Evolutionary conservation across 768 basidiomycete genomes (phyloP).

Genomic region (Galerina sulciceps): DNA sequence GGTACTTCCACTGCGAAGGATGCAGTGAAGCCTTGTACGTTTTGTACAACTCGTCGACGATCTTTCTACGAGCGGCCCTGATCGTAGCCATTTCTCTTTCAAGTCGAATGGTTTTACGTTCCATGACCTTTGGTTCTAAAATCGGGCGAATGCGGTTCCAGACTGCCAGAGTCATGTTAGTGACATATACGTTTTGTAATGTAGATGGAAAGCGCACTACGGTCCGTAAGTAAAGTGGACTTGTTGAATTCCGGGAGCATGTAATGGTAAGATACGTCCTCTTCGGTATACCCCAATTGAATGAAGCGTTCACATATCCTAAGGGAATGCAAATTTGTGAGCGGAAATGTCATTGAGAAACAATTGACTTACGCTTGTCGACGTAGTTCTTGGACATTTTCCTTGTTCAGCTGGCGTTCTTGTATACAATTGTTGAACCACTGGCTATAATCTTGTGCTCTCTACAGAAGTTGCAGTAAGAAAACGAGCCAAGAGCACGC

Average conservation of each 20-base stretch:
- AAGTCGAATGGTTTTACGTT: not conserved
- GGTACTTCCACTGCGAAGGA: constrained; percentile 27
- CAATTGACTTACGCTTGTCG: not conserved
- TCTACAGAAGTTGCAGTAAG: not conserved
- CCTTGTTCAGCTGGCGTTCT: not conserved
- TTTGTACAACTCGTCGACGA: constrained; percentile 17
- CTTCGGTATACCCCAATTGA: not conserved
- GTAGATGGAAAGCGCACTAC: not conserved
- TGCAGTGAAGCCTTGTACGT: constrained; percentile 21
- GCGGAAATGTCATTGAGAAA: not conserved
- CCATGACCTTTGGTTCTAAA: not conserved
- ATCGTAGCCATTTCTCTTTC: not conserved
- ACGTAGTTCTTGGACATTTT: not conserved
- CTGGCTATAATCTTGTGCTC: not conserved
- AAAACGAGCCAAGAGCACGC: not conserved
- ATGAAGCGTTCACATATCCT: constrained; percentile 10
- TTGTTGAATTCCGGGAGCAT: not conserved
- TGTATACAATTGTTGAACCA: not conserved
- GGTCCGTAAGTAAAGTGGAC: not conserved
- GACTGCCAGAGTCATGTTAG: not conserved
- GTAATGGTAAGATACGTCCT: not conserved
- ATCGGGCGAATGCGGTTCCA: constrained; percentile 5
- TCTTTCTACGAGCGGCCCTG: not conserved
- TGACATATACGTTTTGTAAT: no score
- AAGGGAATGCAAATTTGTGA: not conserved